Percentiles rank a stretch among this genome's conserved stretches.
Conservation (phyloP, 176 grass and related monocot species). For the Avena insularis region DNA sequence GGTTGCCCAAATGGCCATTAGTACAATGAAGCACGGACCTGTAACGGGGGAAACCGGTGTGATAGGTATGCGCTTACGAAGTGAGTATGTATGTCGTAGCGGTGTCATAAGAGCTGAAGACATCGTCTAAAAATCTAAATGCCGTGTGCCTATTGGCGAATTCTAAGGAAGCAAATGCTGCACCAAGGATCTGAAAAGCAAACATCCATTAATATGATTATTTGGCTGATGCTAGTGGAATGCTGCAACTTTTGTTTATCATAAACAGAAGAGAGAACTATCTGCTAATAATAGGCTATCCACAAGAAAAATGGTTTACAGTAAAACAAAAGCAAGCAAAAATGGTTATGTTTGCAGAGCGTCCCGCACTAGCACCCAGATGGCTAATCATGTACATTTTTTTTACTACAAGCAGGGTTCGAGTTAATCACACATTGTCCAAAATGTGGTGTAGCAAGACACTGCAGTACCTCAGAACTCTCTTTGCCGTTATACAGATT, state of each 20-base stretch:
- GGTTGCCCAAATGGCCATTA: not conserved
- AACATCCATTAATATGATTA: not conserved
- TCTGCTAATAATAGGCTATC: not conserved
- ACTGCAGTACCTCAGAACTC: not conserved
- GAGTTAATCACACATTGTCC: no score
- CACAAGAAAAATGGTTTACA: not conserved
- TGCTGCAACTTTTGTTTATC: constrained; percentile 2
- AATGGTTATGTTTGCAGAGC: not conserved
- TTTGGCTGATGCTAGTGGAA: not conserved
- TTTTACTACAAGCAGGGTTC: no score
- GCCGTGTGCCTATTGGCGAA: not conserved
- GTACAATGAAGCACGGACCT: not conserved
- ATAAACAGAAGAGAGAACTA: not conserved
- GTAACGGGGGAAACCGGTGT: not conserved
- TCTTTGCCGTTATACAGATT: not conserved
- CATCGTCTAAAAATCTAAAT: not conserved
- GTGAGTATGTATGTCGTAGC: not conserved
- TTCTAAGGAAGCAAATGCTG: not conserved
- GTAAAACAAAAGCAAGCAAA: not conserved
- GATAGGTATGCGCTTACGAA: not conserved
- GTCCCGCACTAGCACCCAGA: not conserved
- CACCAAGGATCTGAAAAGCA: not conserved
- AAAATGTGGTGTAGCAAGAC: not conserved
- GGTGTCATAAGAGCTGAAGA: not conserved
- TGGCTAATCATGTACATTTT: no score